Evolutionary conservation across 1,284 basidiomycete genomes (phyloP), one percentile per base, ranked within the genome.

Genomic region (Melampsora larici-populina): DNA sequence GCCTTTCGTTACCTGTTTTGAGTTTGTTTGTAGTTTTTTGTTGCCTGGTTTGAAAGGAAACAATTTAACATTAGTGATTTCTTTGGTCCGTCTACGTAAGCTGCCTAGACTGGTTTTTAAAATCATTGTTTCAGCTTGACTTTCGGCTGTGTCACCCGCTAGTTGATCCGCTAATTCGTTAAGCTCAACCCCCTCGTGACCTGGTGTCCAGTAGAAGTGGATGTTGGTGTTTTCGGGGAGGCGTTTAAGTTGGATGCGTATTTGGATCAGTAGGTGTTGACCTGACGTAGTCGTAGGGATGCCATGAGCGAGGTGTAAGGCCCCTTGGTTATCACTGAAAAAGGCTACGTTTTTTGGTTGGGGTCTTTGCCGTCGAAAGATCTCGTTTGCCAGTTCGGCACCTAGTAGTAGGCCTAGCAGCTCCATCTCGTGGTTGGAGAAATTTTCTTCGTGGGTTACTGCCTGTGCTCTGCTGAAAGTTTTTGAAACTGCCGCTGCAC

Each of bases 121-220:
- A 9, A 13, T 7, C 40, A 13, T 13, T 43, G 40, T 13, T 43
- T 43, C 40, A 9, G 5, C 1, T 43, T 7, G 40, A 43, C 1
- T 13, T 43, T 36, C 36, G 9, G 40, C 40, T 11, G 40, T 11
- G 5, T 58, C 21, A 5, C 55, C 26, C 1, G 71, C 71, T 15
- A 66, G 26, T 49, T 48, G 48, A 29, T 74, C 63, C 0, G 71
- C 71, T 15, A 65, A 9, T 74, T 74, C 71, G 29, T 74, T 65
- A n/a, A n/a, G n/a, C n/a, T n/a, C n/a, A n/a, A n/a, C n/a, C n/a
- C n/a, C n/a, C n/a, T n/a, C n/a, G n/a, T 74, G 62, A 2, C 71
- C 63, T 11, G 71, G 62, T n/a, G 58, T 65, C 71, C 71, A 74
- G n/a, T 58, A 40, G 6, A 70, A 31, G 7, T 21, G 3, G 13